A percentile compares a stretch with the other conserved stretches of the same genome.
phyloP scores from a whole-genome alignment of 495 filamentous ascomycete genomes.

The Clavariopsis aquatica region DNA sequence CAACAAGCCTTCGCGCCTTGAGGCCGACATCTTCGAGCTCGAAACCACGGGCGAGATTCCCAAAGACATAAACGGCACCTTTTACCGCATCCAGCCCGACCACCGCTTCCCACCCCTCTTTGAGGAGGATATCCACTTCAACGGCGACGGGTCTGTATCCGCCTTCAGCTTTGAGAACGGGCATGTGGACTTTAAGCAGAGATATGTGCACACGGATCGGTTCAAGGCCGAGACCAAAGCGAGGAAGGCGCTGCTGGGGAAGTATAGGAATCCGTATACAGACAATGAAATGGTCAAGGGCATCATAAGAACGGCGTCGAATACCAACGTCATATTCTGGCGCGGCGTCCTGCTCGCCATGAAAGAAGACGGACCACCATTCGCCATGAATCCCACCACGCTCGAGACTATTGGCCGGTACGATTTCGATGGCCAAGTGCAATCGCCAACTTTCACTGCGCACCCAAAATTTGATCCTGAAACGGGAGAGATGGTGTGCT shows the following conservation, averaged over 20 bases:
- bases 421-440: constrained; percentile 58
- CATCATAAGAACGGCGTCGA: constrained; percentile 35
- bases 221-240: constrained; percentile 35
- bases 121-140: constrained; percentile 46
- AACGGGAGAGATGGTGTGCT: constrained; percentile 51
- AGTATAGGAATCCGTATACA: constrained; percentile 39
- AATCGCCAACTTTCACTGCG: constrained; percentile 57
- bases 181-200: constrained; percentile 41
- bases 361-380: constrained; percentile 40
- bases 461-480: constrained; percentile 63
- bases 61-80: constrained; percentile 54
- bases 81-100: constrained; percentile 55
- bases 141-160: constrained; percentile 48
- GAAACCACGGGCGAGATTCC: constrained; percentile 55
- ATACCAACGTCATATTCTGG: constrained; percentile 40
- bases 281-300: constrained; percentile 39
- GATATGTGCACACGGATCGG: constrained; percentile 38
- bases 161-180: constrained; percentile 57
- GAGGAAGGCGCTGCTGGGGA: constrained; percentile 33
- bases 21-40: constrained; percentile 53
- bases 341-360: constrained; percentile 36
- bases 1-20: constrained; percentile 50
- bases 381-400: constrained; percentile 38
- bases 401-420: constrained; percentile 38
- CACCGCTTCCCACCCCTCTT: constrained; percentile 56